phyloP scores from a whole-genome alignment of 2,329 filamentous ascomycete genomes.

The Metarhizium guizhouense region DNA sequence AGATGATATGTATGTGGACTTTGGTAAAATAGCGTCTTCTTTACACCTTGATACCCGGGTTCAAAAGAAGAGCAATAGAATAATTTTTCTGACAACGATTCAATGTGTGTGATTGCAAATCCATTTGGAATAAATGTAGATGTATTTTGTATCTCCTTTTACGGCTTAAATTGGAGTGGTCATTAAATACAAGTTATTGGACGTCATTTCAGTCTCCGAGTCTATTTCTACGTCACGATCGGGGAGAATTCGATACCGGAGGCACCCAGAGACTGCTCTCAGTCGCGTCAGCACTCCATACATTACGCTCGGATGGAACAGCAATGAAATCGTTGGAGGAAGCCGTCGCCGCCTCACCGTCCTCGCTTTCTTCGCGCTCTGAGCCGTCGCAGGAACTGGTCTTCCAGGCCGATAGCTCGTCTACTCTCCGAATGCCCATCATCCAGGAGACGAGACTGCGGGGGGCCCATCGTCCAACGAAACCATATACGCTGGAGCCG shows the following conservation, averaged over 20 bases:
- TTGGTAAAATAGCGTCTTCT: neutral
- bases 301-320: conserved; percentile 33
- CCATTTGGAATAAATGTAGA: neutral
- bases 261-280: conserved; percentile 37
- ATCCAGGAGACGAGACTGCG: conserved; percentile 79
- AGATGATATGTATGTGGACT: neutral
- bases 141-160: neutral
- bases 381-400: conserved; percentile 30
- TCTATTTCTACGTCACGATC: neutral
- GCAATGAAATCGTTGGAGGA: conserved; percentile 39
- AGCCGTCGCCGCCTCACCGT: conserved; percentile 18
- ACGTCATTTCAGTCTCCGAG: neutral
- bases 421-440: conserved; percentile 67
- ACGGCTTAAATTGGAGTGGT: neutral
- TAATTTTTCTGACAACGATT: neutral
- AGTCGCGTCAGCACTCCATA: conserved; percentile 32
- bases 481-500: conserved; percentile 73
- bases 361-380: conserved; percentile 26
- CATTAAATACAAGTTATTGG: neutral
- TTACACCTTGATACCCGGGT: no score
- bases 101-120: neutral
- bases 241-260: conserved; percentile 13
- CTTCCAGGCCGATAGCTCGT: conserved; percentile 48
- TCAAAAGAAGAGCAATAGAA: no score
- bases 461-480: conserved; percentile 77